Conservation (phyloP, 176 grass and related monocot genomes). For the Tuctoria greenei region DNA sequence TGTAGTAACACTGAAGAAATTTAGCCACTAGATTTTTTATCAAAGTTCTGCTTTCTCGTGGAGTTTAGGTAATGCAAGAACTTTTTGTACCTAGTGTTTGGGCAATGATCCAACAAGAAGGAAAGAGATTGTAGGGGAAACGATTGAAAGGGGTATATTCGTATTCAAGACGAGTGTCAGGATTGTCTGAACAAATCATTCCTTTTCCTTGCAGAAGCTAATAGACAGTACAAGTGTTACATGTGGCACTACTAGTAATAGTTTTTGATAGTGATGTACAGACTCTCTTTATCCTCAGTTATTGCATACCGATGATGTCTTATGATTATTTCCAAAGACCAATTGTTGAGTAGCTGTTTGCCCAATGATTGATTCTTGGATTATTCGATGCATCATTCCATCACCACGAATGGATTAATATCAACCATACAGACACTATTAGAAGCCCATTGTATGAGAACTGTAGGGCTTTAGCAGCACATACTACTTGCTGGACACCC, state of each 20-base stretch:
- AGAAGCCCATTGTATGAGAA: constrained; percentile 3
- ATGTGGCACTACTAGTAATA: neutral
- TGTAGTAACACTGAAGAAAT: neutral
- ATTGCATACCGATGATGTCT: neutral
- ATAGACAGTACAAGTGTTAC: neutral
- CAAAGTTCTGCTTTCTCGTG: neutral
- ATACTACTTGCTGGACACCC: neutral
- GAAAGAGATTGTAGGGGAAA: neutral
- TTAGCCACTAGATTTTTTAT: neutral
- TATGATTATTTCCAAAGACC: neutral
- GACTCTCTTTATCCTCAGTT: neutral
- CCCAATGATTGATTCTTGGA: constrained; percentile 16
- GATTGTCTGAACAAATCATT: neutral
- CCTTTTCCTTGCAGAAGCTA: neutral
- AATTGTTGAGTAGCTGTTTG: neutral
- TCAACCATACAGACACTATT: neutral
- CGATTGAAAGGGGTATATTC: neutral
- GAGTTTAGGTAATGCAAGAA: neutral
- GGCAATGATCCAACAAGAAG: neutral
- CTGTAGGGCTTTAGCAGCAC: constrained; percentile 5
- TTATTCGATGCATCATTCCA: constrained; percentile 1
- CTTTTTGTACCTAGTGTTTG: constrained; percentile 1
- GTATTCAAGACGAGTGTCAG: neutral
- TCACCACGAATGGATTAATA: neutral
- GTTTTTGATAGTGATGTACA: neutral